Conservation (phyloP, 495 filamentous ascomycete genomes). For the Neurospora sp. region DNA sequence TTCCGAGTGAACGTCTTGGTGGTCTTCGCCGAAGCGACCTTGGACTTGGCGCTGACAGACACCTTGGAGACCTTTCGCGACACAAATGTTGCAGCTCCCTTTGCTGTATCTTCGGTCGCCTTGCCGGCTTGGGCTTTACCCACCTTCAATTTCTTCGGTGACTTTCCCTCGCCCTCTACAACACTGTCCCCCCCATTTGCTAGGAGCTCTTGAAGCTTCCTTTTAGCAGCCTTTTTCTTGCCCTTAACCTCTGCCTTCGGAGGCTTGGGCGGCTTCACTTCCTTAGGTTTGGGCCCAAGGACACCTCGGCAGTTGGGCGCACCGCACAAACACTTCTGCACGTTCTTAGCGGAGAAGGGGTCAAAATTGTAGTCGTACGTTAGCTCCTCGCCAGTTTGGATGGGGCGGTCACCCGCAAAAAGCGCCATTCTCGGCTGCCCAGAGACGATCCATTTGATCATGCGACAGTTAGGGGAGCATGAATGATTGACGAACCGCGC, state of each 20-base stretch:
- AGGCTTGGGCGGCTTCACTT: slow-evolving; percentile 35
- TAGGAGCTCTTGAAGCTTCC: slow-evolving; percentile 23
- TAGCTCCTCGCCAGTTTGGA: slow-evolving; percentile 89
- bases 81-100: slow-evolving; percentile 22
- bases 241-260: slow-evolving; percentile 20
- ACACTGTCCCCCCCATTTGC: slow-evolving; percentile 6
- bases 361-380: slow-evolving; percentile 99
- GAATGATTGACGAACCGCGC: slow-evolving; percentile 98
- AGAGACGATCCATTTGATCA: slow-evolving; percentile 96
- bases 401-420: slow-evolving; percentile 80
- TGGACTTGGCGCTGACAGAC: slow-evolving; percentile 24
- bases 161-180: slow-evolving; percentile 4
- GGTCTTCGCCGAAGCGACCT: slow-evolving; percentile 8
- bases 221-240: slow-evolving; percentile 22
- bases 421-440: slow-evolving; percentile 94
- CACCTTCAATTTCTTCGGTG: slow-evolving; percentile 23
- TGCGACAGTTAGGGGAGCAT: slow-evolving; percentile 91
- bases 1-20: background rate
- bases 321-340: slow-evolving; percentile 76
- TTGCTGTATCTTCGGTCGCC: slow-evolving; percentile 14
- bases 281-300: slow-evolving; percentile 62
- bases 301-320: slow-evolving; percentile 66
- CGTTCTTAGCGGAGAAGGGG: slow-evolving; percentile 72
- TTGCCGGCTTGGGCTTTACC: slow-evolving; percentile 18
- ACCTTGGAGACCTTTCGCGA: slow-evolving; percentile 30